Evolutionary conservation across 495 filamentous ascomycete genomes (phyloP).

Genomic region (Parachaetomium inaequale): DNA sequence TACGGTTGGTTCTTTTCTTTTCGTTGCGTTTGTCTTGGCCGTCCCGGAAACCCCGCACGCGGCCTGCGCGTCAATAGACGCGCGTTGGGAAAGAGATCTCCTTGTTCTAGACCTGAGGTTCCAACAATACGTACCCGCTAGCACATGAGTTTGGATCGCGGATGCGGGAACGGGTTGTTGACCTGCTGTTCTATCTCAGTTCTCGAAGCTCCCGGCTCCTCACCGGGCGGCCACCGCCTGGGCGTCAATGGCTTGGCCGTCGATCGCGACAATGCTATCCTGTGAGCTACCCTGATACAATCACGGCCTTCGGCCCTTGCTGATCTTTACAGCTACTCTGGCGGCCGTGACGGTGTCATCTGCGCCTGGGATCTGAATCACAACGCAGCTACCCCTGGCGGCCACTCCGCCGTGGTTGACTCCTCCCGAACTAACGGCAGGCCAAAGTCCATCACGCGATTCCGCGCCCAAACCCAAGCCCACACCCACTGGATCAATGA

Average conservation of each 20-base stretch:
- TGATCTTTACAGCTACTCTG: conserved; percentile 72
- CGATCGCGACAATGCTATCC: conserved; percentile 76
- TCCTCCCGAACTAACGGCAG: conserved; percentile 25
- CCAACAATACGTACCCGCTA: not conserved
- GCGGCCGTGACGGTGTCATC: conserved; percentile 89
- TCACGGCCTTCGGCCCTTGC: not conserved
- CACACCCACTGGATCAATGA: conserved; percentile 99
- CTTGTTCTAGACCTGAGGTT: not conserved
- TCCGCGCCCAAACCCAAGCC: conserved; percentile 87
- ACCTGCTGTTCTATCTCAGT: conserved; percentile 50
- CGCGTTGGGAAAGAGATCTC: not conserved
- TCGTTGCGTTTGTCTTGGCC: conserved; percentile 7
- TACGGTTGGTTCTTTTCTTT: conserved; percentile 53
- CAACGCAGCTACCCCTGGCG: conserved; percentile 40
- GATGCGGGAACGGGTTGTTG: not conserved
- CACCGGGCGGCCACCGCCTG: conserved; percentile 79
- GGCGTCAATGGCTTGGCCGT: conserved; percentile 92
- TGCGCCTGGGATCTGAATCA: conserved; percentile 87
- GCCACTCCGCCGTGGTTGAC: conserved; percentile 34
- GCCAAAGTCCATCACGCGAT: conserved; percentile 55
- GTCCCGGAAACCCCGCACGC: conserved; percentile 20
- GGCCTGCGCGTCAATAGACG: not conserved
- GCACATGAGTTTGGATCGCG: not conserved
- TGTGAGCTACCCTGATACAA: conserved; percentile 58
- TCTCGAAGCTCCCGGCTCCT: conserved; percentile 86